phyloP scores from a whole-genome alignment of 192 early-diverging fungal species.

The Piromyces sp. region DNA sequence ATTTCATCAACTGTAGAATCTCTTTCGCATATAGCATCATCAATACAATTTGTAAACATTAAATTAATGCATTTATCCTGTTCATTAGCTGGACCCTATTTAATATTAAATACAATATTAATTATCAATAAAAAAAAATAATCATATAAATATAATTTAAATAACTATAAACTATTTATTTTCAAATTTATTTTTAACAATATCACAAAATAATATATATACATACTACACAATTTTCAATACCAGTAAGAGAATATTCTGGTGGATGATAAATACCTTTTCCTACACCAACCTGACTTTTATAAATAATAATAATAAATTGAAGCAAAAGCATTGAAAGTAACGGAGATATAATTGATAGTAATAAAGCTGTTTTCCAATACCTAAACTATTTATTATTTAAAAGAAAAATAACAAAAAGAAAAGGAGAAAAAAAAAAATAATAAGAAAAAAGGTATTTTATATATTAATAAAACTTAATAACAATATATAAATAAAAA shows the following conservation, averaged over 20 bases:
- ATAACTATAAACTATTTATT: too few relatives aligned
- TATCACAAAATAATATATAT: too few relatives aligned
- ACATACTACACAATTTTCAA: neutral
- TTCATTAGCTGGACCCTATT: neutral
- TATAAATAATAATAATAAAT: neutral
- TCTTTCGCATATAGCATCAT: neutral
- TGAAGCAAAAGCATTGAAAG: neutral
- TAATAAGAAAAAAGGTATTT: too few relatives aligned
- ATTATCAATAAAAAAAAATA: too few relatives aligned
- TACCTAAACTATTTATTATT: neutral
- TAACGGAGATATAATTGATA: neutral
- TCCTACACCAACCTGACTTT: neutral
- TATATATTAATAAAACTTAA: too few relatives aligned
- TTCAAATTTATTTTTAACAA: too few relatives aligned
- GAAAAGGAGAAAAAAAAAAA: too few relatives aligned
- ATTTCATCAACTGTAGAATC: neutral
- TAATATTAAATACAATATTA: too few relatives aligned
- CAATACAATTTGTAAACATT: neutral
- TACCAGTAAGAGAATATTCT: neutral
- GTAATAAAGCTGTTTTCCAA: neutral
- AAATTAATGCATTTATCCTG: neutral
- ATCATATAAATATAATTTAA: too few relatives aligned
- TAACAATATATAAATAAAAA: too few relatives aligned
- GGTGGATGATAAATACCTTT: neutral
- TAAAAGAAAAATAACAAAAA: too few relatives aligned